Evolutionary conservation across 495 filamentous ascomycete genomes (phyloP), one percentile per base, ranked within the genome.

Genomic region (Penicillium paxilli): DNA sequence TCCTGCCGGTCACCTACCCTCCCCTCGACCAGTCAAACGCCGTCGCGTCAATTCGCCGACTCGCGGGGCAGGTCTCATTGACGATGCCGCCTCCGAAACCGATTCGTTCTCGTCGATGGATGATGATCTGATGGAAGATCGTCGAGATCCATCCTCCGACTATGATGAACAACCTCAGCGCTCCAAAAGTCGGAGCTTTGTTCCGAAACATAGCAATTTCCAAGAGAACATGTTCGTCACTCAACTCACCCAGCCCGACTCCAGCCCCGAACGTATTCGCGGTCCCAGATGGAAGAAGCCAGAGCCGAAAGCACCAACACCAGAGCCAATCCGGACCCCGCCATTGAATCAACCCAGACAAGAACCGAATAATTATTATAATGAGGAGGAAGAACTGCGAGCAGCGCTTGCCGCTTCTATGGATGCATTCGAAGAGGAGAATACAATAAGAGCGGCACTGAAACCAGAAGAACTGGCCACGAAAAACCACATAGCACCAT

Each of bases 221-320:
- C 73, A 74, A 49, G 71, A 78, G n/a, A 76, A 81, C 46, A 75
- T 80, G 1, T 82, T 80, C 42, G 76, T 80, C 22, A 81, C 79
- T 0, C 79, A 82, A 59, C 66, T 80, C 47, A 79, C 79, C 1
- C 75, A 76, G 49, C 71, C 78, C 10, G 62, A 69, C 33, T 78
- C 79, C 2, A 80, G 77, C 49, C 79, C 79, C 0, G 80, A 80
- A 55, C 57, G 73, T 51, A 77, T 82, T 33, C 76, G 78, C n/a
- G 72, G 73, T 5, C 76, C 77, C n/a, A 67, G 76, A 28, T 82
- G 79, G 79, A 74, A 73, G 49, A 82, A 81, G 46, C 71, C 77
- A 14, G 59, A 60, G 21, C 60, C 65, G 2, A 47, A 55, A 14
- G 45, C 60, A 6, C 47, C 62, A 52, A 33, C 55, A 20, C 59